Percentiles rank a stretch among this genome's conserved stretches.
These are phyloP conservation scores for Boletus rubroflammeus DNA, from an alignment of 768 basidiomycete species.

Conservation along the genomic window DNA sequence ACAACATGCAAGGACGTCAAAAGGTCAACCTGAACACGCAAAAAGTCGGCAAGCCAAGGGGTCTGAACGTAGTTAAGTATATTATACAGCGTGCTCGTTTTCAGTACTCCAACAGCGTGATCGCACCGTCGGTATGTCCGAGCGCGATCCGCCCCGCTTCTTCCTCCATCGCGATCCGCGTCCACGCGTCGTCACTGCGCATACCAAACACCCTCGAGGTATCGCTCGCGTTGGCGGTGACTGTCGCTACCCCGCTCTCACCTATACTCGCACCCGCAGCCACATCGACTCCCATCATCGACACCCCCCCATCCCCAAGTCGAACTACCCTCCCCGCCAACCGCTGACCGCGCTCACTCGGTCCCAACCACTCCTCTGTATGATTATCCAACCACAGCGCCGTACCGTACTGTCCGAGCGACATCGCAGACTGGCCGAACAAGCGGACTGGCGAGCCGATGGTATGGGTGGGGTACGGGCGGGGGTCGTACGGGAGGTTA, in stretches of 20 bases:
- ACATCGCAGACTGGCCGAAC: constrained; percentile 51
- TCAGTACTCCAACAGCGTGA: constrained; percentile 49
- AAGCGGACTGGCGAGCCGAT: constrained; percentile 56
- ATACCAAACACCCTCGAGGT: constrained; percentile 42
- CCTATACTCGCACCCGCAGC: background rate
- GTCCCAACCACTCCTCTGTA: constrained; percentile 46
- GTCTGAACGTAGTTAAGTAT: background rate
- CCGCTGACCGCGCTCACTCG: constrained; percentile 53
- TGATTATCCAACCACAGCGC: constrained; percentile 66
- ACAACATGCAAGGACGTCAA: background rate
- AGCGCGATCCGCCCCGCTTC: constrained; percentile 36
- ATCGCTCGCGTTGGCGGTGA: background rate
- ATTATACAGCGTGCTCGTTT: no score
- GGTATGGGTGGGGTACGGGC: constrained; percentile 33
- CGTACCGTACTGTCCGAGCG: constrained; percentile 56
- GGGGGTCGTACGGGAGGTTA: constrained; percentile 47
- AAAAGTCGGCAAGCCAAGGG: background rate
- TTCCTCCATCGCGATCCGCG: constrained; percentile 37
- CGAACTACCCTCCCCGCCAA: constrained; percentile 42
- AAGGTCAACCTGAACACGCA: no score
- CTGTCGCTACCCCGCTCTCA: background rate
- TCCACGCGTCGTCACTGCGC: constrained; percentile 49
- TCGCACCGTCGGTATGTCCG: constrained; percentile 39
- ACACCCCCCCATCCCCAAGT: no score
- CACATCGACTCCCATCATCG: background rate